These are phyloP conservation scores for Solanum neorickii DNA, from an alignment of 257 asterid species.

Conservation along the genomic window DNA sequence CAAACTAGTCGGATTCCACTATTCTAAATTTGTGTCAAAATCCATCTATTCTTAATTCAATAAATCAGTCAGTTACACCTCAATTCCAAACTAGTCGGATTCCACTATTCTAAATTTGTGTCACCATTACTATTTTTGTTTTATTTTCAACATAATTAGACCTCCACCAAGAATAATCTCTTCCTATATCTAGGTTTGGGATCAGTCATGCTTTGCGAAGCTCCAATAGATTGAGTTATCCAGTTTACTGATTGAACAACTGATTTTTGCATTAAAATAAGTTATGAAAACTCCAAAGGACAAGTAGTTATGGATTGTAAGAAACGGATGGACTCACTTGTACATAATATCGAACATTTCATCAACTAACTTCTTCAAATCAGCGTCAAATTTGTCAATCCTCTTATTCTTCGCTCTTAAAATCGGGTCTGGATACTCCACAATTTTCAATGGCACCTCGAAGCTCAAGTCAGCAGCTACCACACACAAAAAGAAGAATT, in stretches of 20 bases:
- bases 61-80: neutral
- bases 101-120: neutral
- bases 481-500: neutral
- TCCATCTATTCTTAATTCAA: neutral
- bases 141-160: neutral
- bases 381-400: conserved; percentile 47
- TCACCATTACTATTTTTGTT: neutral
- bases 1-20: neutral
- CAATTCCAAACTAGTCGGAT: neutral
- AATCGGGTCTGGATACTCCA: conserved; percentile 78
- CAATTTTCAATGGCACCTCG: conserved; percentile 43
- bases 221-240: neutral
- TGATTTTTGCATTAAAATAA: neutral
- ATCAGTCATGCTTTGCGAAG: neutral
- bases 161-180: neutral
- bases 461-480: conserved; percentile 68
- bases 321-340: conserved; percentile 28
- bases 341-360: conserved; percentile 97
- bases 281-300: neutral
- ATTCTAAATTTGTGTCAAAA: neutral
- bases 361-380: conserved; percentile 59
- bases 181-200: neutral
- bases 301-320: neutral
- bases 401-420: conserved; percentile 75
- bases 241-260: neutral